Base-by-base conservation (phyloP, 2,329 filamentous ascomycete genomes). In the Westerdykella aurantiaca region DNA sequence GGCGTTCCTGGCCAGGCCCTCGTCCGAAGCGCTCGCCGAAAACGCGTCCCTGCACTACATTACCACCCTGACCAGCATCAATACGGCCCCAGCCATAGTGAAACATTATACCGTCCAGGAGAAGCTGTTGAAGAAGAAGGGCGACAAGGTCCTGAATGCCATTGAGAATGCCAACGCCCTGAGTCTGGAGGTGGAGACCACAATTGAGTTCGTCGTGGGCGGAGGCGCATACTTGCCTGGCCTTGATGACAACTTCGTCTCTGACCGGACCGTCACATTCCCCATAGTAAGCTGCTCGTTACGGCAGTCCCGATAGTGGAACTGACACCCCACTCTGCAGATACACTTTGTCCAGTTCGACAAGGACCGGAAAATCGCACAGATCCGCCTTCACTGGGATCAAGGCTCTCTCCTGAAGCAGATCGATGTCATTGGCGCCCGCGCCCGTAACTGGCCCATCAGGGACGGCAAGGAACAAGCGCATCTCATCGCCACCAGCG, bases 371-470 rank as follows among this genome's bases (percentile, higher is more conserved):
- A 89, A 88, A 72, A 96, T 98, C 63, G 68, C 78, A 47, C 88
- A 93, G 67, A 86, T 97, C 52, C 86, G 91, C 56, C 81, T 91
- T 55, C 88, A 85, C 66, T 98, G 93, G 93, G 93, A 98, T 66
- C 93, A 98, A 69, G 90, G 83, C 48, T 85, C 88, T 42, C 79
- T 98, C 34, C 79, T 98, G 54, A 97, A 93, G 72, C 85, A 95
- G 68, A 79, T 96, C 51, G 90, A 96, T 50, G 83, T 96, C 44
- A 97, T 98, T 68, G 91, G 93, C 59, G 85, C 83, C 63, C 84
- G 85, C 42, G 88, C 87, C 44, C 86, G 85, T 66, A 95, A 93
- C 70, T 98, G 93, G 93, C 93, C 93, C 43, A 94, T 98, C 63
- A 81, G 82, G 55, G 89, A 95, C 64, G 86, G 84, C 63, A 81